A percentile compares a stretch with the other conserved stretches of the same genome.
Conservation (phyloP, 2,329 filamentous ascomycete genomes). For the Colletotrichum tropicale region DNA sequence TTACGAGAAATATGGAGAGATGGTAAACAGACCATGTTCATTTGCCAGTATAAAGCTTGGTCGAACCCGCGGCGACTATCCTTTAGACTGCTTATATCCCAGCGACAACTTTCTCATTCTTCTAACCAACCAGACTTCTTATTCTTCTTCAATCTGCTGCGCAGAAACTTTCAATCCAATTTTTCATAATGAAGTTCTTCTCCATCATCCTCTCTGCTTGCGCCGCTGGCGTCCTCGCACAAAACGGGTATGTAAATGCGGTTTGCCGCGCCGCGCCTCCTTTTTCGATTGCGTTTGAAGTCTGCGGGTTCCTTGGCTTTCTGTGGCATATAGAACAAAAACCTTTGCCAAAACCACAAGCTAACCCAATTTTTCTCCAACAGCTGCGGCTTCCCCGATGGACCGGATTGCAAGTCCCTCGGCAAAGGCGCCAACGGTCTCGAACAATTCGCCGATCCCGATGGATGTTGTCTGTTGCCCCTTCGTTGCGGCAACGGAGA, state of each 20-base stretch:
- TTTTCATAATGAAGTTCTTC: background rate
- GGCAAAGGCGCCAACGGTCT: background rate
- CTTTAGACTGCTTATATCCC: accelerated
- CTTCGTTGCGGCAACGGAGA: background rate
- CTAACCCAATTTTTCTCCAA: background rate
- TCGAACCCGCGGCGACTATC: background rate
- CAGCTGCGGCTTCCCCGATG: background rate
- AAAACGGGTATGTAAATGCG: background rate
- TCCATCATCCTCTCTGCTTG: background rate
- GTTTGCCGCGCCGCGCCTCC: background rate
- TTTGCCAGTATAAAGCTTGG: background rate
- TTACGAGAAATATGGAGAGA: background rate
- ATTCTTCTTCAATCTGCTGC: background rate
- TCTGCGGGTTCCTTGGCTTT: background rate
- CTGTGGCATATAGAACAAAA: background rate
- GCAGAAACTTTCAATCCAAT: background rate
- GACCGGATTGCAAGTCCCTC: background rate
- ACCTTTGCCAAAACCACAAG: accelerated
- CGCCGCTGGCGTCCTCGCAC: background rate
- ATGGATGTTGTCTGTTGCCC: background rate
- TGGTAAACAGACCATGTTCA: background rate
- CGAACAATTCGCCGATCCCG: background rate
- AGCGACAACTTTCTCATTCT: background rate
- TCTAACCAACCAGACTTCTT: background rate
- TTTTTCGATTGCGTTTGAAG: background rate